Base-by-base conservation (phyloP, 805 yeast species). In the Saturnispora galanensis region DNA sequence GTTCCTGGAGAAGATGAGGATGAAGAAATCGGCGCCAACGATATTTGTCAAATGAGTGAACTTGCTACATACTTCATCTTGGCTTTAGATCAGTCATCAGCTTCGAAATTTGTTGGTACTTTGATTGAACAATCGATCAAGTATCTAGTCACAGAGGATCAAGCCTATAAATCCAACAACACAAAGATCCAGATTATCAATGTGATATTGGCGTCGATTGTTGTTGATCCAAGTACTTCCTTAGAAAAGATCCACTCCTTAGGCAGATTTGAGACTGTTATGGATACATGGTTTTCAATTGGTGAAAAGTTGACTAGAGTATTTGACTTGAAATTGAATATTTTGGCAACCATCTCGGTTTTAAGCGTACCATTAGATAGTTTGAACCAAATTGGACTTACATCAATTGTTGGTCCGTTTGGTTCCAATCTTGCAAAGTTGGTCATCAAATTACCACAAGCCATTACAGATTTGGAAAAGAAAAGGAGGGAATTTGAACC, bases 311-410 rank as follows among this genome's bases (percentile, higher is more conserved):
- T 82, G 52, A 71, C 71, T 17, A 68, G 95, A 48, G 95, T 86
- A 2, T 84, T 74, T 55, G 97, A 90, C 62, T 69, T 86, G 59
- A 89, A 88, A 62, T 63, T 90, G 36, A 77, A 85, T 1, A 66
- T 77, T 2, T 62, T 90, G 51, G 94, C 93, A 0, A 57, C 83
- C 17, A 61, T 89, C 47, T 68, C 77, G 10, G 47, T 85, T 55
- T 26, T 60, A 56, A 51, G 56, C 59, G 46, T 68, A 21, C 56
- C 56, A 16, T 36, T 47, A 9, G 42, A 46, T 8, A 49, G 51
- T 5, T 42, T 63, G 17, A 46, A 40, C 18, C 46, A 47, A 6
- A 39, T 59, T 17, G 48, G 54, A 28, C 48, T 76, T 15, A 58
- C 56, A 10, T 47, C 59, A 2, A 50, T 70, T 13, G 56, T 71